These are phyloP conservation scores for Crataegus laevigata DNA, from an alignment of 306 rosid species.

Conservation along the genomic window DNA sequence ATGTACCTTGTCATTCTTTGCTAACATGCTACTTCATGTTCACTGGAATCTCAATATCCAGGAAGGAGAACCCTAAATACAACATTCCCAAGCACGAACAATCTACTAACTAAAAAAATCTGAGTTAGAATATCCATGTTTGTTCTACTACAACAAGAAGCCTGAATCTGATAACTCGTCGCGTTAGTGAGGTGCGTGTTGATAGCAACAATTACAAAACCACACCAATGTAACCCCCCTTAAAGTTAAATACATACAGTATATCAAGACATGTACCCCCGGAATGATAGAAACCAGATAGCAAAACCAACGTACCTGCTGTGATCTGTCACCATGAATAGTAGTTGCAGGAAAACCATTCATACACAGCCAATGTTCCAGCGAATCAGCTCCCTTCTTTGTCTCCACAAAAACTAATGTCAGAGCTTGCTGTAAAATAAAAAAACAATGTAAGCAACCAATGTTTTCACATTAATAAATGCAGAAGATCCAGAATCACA, in stretches of 20 bases:
- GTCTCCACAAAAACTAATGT: conserved; percentile 97
- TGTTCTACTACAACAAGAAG: not conserved
- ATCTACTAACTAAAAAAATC: not conserved
- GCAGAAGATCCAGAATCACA: not conserved
- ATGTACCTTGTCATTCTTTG: not conserved
- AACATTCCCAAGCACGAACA: not conserved
- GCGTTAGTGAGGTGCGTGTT: not conserved
- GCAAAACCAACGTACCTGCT: conserved; percentile 47
- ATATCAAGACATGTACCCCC: not conserved
- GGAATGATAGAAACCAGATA: not conserved
- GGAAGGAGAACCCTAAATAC: not conserved
- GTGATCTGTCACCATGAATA: conserved; percentile 94
- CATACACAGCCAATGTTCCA: conserved; percentile 80
- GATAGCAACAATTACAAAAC: not conserved
- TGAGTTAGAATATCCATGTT: not conserved
- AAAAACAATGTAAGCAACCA: not conserved
- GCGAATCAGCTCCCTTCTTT: conserved; percentile 93
- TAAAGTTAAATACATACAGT: not conserved
- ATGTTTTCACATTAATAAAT: no score
- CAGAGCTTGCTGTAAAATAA: conserved; percentile 62
- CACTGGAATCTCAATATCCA: not conserved
- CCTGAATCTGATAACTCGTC: not conserved
- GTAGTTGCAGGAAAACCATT: conserved; percentile 94
- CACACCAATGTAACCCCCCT: not conserved
- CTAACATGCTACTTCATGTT: conserved; percentile 1